These are phyloP conservation scores for Apiotrichum gamsii DNA, from an alignment of 1,284 basidiomycete genomes.

Conservation along the genomic window DNA sequence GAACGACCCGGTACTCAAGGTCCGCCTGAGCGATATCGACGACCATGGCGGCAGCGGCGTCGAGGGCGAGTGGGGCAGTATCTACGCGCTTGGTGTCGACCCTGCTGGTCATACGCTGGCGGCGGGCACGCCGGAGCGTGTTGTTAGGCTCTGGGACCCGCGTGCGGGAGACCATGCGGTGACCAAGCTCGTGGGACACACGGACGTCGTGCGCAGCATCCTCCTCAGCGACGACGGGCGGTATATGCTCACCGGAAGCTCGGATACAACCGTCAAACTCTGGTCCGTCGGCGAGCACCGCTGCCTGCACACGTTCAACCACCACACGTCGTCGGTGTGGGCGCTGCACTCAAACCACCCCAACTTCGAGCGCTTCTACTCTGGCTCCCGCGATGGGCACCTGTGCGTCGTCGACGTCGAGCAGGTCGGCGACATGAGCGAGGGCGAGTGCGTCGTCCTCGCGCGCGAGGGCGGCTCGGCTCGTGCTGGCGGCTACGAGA, in stretches of 20 bases:
- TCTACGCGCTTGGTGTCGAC: constrained; percentile 73
- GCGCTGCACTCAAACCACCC: constrained; percentile 81
- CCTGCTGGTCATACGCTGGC: constrained; percentile 74
- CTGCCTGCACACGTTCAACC: constrained; percentile 91
- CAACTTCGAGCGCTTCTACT: constrained; percentile 86
- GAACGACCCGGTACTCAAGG: constrained; percentile 38
- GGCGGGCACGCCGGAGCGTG: constrained; percentile 82
- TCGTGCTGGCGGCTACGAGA: constrained; percentile 25
- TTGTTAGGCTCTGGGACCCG: constrained; percentile 89
- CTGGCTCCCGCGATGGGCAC: constrained; percentile 83
- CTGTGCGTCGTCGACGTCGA: constrained; percentile 88
- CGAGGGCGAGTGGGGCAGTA: constrained; percentile 58
- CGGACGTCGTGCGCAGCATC: constrained; percentile 89
- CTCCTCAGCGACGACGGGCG: constrained; percentile 80
- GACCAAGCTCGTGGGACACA: constrained; percentile 77
- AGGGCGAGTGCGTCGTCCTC: constrained; percentile 82
- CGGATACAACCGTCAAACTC: constrained; percentile 68
- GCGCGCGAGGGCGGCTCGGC: constrained; percentile 56
- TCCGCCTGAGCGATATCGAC: constrained; percentile 36
- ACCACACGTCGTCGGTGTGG: constrained; percentile 95
- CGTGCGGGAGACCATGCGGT: constrained; percentile 60
- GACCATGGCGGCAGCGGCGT: constrained; percentile 35
- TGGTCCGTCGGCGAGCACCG: constrained; percentile 88
- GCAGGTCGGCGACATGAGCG: constrained; percentile 67
- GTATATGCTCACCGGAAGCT: constrained; percentile 84